Evolutionary conservation across 1,284 basidiomycete species (phyloP).

Genomic region (Fomitopsis schrenkii): DNA sequence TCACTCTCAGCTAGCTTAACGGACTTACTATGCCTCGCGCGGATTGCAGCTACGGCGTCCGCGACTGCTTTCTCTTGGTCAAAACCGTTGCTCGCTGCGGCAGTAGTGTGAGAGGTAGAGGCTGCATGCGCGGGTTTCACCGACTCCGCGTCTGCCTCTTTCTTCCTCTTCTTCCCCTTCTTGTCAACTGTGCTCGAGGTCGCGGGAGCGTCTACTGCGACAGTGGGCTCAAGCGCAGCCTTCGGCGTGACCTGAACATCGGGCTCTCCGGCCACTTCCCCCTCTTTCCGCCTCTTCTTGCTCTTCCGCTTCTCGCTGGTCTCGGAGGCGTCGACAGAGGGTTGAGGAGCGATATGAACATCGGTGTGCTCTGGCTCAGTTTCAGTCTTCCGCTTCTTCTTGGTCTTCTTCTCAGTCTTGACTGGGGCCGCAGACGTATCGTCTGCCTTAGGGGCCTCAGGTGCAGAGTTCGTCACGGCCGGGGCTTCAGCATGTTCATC

Average conservation of each 20-base stretch:
- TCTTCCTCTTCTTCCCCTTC: constrained; percentile 12
- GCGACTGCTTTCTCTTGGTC: background rate
- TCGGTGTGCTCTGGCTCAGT: background rate
- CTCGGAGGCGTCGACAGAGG: background rate
- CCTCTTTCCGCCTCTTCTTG: background rate
- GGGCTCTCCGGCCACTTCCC: background rate
- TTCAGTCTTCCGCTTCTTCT: constrained; percentile 5
- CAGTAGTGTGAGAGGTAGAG: background rate
- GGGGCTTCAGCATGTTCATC: no score
- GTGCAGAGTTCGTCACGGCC: background rate
- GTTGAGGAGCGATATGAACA: background rate
- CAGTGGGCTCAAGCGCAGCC: background rate
- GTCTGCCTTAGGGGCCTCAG: background rate
- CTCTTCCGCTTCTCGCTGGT: background rate
- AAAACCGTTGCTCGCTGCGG: no score
- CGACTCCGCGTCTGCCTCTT: background rate
- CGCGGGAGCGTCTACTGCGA: constrained; percentile 1
- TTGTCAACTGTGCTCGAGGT: background rate
- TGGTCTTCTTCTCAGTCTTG: constrained; percentile 8
- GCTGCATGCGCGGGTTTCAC: background rate
- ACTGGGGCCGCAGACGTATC: background rate
- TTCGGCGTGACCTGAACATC: background rate
- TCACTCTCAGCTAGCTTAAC: background rate
- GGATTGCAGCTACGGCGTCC: background rate
- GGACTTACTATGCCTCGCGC: background rate